A percentile compares a stretch with the other conserved stretches of the same genome.
These are phyloP conservation scores for Coemansia umbellata DNA, from an alignment of 192 early-diverging fungal species.

Conservation along the genomic window DNA sequence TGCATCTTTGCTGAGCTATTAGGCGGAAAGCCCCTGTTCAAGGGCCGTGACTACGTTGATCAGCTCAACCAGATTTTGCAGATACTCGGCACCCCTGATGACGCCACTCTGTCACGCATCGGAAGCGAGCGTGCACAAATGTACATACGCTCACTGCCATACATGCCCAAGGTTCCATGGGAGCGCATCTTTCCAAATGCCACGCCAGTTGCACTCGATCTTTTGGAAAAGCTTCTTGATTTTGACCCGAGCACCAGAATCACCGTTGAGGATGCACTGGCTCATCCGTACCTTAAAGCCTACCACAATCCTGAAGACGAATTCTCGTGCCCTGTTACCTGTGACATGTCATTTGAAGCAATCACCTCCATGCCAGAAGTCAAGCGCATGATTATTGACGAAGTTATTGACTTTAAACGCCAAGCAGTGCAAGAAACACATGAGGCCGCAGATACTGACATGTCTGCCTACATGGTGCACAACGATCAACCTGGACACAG, in stretches of 20 bases:
- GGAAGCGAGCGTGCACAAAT: conserved; percentile 92
- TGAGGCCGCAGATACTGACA: conserved; percentile 36
- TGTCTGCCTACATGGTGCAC: conserved; percentile 20
- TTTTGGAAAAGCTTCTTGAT: conserved; percentile 80
- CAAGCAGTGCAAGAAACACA: conserved; percentile 44
- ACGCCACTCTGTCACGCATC: conserved; percentile 77
- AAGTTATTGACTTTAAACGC: conserved; percentile 75
- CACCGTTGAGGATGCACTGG: conserved; percentile 88
- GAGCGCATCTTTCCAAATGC: conserved; percentile 83
- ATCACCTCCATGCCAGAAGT: conserved; percentile 38
- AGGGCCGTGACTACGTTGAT: conserved; percentile 96
- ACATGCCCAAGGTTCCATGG: conserved; percentile 87
- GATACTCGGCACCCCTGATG: conserved; percentile 95
- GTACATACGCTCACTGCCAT: conserved; percentile 89
- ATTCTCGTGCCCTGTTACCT: conserved; percentile 41
- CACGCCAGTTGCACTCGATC: conserved; percentile 73
- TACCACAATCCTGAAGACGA: conserved; percentile 92
- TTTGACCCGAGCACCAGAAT: conserved; percentile 93
- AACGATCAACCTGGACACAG: conserved; percentile 2
- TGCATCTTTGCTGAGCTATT: conserved; percentile 99
- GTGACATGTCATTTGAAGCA: conserved; percentile 46
- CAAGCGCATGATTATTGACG: conserved; percentile 73
- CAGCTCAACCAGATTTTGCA: conserved; percentile 96
- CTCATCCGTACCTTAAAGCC: conserved; percentile 87
- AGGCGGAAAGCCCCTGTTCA: conserved; percentile 90